phyloP scores from a whole-genome alignment of 1,284 basidiomycete genomes.

The Ustilago shanxiensis region DNA sequence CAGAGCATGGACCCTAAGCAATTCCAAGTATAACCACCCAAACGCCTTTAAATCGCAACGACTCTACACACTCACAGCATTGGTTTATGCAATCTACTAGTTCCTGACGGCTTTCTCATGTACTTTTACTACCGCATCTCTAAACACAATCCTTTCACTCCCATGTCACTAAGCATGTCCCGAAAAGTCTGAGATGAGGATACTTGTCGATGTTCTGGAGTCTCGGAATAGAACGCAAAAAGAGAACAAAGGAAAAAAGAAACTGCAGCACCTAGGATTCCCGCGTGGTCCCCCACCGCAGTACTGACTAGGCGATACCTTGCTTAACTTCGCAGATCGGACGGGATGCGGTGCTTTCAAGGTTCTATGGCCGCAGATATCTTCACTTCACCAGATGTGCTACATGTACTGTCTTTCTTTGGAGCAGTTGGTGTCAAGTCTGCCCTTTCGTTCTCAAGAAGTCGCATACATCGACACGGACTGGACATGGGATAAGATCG shows the following conservation, averaged over 20 bases:
- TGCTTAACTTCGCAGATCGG: conserved; percentile 84
- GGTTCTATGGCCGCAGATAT: conserved; percentile 83
- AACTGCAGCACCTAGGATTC: conserved; percentile 78
- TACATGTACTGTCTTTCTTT: neutral
- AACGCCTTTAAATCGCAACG: neutral
- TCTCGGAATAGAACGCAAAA: neutral
- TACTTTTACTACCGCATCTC: conserved; percentile 27
- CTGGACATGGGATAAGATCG: neutral
- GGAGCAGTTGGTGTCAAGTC: neutral
- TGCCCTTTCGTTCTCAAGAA: neutral
- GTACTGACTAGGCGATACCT: conserved; percentile 84
- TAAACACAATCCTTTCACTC: neutral
- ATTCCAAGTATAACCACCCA: conserved; percentile 35
- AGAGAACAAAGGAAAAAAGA: neutral
- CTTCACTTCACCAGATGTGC: neutral
- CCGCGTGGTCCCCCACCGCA: conserved; percentile 85
- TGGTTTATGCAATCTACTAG: neutral
- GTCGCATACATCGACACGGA: neutral
- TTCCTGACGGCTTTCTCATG: neutral
- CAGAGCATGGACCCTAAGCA: conserved; percentile 49
- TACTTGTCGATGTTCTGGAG: neutral
- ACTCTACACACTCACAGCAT: neutral
- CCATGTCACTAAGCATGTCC: neutral
- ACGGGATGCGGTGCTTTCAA: conserved; percentile 84
- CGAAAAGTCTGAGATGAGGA: too few relatives aligned